Conservation (phyloP, 768 basidiomycete species). For the Boletus barrowsii region DNA sequence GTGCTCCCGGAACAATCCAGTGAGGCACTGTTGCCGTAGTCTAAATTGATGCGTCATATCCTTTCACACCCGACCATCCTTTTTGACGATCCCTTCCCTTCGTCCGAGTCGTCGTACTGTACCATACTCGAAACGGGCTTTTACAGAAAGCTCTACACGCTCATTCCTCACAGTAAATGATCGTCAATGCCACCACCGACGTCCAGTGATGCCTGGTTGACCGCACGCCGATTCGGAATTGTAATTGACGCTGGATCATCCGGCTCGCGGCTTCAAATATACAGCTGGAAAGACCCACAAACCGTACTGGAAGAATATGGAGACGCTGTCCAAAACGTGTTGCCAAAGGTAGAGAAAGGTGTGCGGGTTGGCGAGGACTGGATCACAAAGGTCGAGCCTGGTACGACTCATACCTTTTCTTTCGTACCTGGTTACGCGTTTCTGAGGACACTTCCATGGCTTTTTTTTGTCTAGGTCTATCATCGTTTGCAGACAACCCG, state of each 20-base stretch:
- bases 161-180: constrained; percentile 27
- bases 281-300: constrained; percentile 90
- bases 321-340: constrained; percentile 45
- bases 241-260: constrained; percentile 99
- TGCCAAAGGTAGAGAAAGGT: constrained; percentile 92
- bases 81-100: neutral
- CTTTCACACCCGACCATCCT: neutral
- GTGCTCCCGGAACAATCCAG: no score
- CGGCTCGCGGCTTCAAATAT: constrained; percentile 93
- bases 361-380: constrained; percentile 77
- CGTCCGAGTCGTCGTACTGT: constrained; percentile 3
- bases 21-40: no score
- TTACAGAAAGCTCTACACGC: constrained; percentile 18
- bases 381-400: constrained; percentile 91
- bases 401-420: constrained; percentile 44
- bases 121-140: constrained; percentile 15
- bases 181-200: constrained; percentile 72
- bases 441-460: neutral
- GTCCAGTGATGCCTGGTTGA: constrained; percentile 69
- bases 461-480: constrained; percentile 61
- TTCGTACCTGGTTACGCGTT: no score
- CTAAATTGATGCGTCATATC: neutral
- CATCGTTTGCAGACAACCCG: constrained; percentile 70
- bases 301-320: constrained; percentile 51
- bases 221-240: constrained; percentile 81